phyloP scores from a whole-genome alignment of 352 stramenopile genomes.

The Pythium guiyangense region DNA sequence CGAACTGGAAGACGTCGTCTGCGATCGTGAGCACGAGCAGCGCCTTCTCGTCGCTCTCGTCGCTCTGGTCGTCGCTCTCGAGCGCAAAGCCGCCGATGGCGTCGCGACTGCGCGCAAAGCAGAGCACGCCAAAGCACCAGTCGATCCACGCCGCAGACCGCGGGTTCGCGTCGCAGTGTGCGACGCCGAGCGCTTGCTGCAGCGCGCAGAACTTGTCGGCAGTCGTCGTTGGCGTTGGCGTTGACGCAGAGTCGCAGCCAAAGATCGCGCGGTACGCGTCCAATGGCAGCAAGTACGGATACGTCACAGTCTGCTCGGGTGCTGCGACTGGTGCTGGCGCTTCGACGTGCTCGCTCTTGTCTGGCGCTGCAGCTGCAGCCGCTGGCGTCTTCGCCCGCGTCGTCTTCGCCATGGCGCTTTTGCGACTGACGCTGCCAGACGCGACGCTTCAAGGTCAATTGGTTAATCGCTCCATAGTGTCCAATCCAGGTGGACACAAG shows the following conservation, averaged over 20 bases:
- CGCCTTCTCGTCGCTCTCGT: constrained; percentile 27
- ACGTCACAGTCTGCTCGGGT: not conserved
- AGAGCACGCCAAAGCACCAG: constrained; percentile 60
- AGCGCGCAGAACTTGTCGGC: constrained; percentile 28
- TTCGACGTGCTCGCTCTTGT: constrained; percentile 6
- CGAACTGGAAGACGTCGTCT: constrained; percentile 50
- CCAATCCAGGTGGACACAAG: too few relatives aligned
- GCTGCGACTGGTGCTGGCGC: not conserved
- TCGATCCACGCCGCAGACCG: constrained; percentile 49
- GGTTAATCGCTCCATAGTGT: not conserved
- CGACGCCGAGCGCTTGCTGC: constrained; percentile 32
- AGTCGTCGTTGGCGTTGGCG: not conserved
- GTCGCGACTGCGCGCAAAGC: constrained; percentile 33
- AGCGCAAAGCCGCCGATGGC: not conserved
- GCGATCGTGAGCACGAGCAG: constrained; percentile 42
- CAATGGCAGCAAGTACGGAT: constrained; percentile 15
- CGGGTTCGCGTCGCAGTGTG: constrained; percentile 47
- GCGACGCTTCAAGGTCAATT: constrained; percentile 1
- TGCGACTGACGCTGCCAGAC: not conserved
- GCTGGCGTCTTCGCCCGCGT: constrained; percentile 3
- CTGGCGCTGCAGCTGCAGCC: not conserved
- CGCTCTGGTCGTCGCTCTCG: not conserved
- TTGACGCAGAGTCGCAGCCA: not conserved
- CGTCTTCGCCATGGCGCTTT: constrained; percentile 10
- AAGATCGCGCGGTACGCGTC: constrained; percentile 8